A percentile compares a stretch with the other conserved stretches of the same genome.
These are phyloP conservation scores for Mollisia scopiformis DNA, from an alignment of 2,329 filamentous ascomycete species.

Conservation along the genomic window DNA sequence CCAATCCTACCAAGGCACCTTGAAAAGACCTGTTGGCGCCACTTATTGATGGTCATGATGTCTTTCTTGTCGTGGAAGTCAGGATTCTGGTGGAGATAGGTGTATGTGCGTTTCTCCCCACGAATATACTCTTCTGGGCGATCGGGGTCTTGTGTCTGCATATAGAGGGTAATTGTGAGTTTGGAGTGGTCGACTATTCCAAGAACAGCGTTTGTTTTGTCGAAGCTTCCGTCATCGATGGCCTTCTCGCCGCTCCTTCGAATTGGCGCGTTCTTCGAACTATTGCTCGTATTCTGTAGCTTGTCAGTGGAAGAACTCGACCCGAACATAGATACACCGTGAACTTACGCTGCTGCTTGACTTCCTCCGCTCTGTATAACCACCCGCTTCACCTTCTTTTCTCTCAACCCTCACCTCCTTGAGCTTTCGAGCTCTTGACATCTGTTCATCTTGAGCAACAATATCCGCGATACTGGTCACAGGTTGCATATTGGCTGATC, in stretches of 20 bases:
- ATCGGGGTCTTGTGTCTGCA: too few species aligned
- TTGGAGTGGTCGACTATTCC: background rate
- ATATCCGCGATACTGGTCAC: too few species aligned
- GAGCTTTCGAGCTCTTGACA: too few species aligned
- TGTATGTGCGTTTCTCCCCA: background rate
- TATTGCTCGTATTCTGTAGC: too few species aligned
- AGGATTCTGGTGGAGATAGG: background rate
- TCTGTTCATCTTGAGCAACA: too few species aligned
- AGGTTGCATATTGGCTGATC: too few species aligned
- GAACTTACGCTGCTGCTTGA: too few species aligned
- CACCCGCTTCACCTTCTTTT: too few species aligned
- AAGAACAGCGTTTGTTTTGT: background rate
- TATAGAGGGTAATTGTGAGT: background rate
- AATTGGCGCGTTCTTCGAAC: background rate
- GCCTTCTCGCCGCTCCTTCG: background rate
- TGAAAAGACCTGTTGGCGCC: background rate
- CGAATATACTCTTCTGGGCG: background rate
- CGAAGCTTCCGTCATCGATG: background rate
- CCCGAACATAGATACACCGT: too few species aligned
- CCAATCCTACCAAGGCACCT: background rate
- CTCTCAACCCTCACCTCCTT: too few species aligned
- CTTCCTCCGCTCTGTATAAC: too few species aligned
- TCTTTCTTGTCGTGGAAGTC: background rate
- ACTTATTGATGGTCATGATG: background rate
- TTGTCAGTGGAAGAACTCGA: too few species aligned